These are phyloP conservation scores for Inga oerstediana DNA, from an alignment of 306 rosid species.

Conservation along the genomic window DNA sequence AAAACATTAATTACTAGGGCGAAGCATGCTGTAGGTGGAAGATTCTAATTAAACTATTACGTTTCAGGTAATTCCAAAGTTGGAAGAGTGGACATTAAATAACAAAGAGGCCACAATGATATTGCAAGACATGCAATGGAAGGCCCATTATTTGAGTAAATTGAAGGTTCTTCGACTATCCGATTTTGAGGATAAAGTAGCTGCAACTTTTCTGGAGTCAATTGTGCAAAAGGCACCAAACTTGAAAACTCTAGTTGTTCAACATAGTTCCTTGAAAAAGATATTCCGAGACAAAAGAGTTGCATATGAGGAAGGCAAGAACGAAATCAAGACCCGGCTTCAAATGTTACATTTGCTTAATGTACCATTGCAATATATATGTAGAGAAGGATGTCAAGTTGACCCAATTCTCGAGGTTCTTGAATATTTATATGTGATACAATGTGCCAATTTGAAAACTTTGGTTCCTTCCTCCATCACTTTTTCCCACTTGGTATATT, in stretches of 20 bases:
- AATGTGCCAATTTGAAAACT: background rate
- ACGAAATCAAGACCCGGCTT: background rate
- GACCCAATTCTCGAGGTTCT: background rate
- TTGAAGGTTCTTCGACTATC: background rate
- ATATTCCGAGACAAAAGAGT: background rate
- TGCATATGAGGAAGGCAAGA: background rate
- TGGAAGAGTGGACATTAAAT: background rate
- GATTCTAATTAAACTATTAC: too few species aligned
- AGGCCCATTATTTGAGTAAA: background rate
- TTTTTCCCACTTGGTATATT: background rate
- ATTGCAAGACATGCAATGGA: background rate
- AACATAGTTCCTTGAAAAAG: background rate
- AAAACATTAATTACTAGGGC: too few species aligned
- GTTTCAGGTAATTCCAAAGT: background rate
- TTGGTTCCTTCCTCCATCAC: background rate
- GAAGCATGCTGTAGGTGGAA: too few species aligned
- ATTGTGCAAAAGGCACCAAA: background rate
- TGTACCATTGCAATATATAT: background rate
- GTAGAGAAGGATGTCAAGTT: background rate
- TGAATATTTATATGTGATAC: background rate
- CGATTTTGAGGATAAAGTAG: accelerated
- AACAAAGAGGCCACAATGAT: background rate
- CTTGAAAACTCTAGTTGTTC: background rate
- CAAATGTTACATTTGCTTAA: accelerated
- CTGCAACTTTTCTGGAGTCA: background rate